These are phyloP conservation scores for Miscanthus lutarioriparius DNA, from an alignment of 176 grass and related monocot genomes.

Conservation along the genomic window DNA sequence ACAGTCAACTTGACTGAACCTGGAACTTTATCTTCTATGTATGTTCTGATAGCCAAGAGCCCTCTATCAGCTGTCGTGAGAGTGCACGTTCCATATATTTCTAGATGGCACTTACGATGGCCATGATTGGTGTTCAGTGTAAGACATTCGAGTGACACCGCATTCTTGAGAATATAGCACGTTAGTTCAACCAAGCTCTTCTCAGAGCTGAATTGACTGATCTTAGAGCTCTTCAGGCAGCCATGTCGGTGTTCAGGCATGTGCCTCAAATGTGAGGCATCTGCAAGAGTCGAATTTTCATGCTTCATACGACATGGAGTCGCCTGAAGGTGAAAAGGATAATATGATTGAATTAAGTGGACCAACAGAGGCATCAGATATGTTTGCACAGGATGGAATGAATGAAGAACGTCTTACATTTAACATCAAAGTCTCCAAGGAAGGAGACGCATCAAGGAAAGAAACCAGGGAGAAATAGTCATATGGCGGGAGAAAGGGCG, in stretches of 20 bases:
- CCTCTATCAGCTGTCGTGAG: not conserved
- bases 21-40: not conserved
- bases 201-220: not conserved
- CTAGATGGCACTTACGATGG: too few species aligned
- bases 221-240: not conserved
- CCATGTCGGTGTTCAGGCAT: not conserved
- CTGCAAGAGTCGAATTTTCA: not conserved
- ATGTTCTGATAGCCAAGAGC: not conserved
- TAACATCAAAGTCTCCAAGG: not conserved
- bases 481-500: not conserved
- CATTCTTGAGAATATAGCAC: not conserved
- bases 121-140: not conserved
- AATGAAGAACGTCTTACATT: not conserved
- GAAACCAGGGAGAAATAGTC: not conserved
- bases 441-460: slow-evolving; percentile 6
- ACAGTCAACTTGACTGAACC: not conserved
- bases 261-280: slow-evolving; percentile 14
- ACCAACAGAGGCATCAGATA: not conserved
- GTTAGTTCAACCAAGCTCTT: not conserved
- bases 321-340: not conserved
- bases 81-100: accelerated
- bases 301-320: not conserved
- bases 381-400: not conserved
- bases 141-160: not conserved
- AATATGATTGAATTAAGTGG: not conserved